These are phyloP conservation scores for Sclerotinia borealis DNA, from an alignment of 2,329 filamentous ascomycete genomes.

Conservation along the genomic window DNA sequence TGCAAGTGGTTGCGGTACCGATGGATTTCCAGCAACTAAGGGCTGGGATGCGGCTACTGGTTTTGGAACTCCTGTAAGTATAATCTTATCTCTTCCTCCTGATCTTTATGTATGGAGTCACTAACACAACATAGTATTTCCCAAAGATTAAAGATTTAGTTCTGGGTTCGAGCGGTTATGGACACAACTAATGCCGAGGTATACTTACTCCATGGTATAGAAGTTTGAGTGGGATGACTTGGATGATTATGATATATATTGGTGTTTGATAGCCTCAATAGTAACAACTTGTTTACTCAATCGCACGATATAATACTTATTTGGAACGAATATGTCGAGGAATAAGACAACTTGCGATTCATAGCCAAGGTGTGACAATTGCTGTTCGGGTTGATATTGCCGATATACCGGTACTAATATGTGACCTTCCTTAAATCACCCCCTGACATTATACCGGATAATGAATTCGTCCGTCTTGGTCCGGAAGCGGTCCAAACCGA, in stretches of 20 bases:
- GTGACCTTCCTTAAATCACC: too few relatives aligned
- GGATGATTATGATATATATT: neutral
- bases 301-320: too few relatives aligned
- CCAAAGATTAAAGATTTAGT: neutral
- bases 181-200: neutral
- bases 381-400: too few relatives aligned
- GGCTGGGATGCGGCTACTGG: conserved; percentile 37
- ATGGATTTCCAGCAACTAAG: conserved; percentile 25
- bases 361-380: too few relatives aligned
- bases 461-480: too few relatives aligned
- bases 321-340: too few relatives aligned
- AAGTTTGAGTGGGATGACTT: neutral
- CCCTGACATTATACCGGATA: too few relatives aligned
- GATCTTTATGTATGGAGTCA: neutral
- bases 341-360: too few relatives aligned
- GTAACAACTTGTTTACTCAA: too few relatives aligned
- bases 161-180: neutral
- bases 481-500: too few relatives aligned
- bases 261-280: neutral
- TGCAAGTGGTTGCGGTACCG: conserved; percentile 34
- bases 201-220: neutral
- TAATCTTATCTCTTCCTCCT: neutral
- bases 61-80: conserved; percentile 32
- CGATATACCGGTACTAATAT: too few relatives aligned
- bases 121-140: neutral